Percentiles rank a stretch among this genome's conserved stretches.
phyloP scores from a whole-genome alignment of 805 yeast species.

The Priceomyces haplophilus region DNA sequence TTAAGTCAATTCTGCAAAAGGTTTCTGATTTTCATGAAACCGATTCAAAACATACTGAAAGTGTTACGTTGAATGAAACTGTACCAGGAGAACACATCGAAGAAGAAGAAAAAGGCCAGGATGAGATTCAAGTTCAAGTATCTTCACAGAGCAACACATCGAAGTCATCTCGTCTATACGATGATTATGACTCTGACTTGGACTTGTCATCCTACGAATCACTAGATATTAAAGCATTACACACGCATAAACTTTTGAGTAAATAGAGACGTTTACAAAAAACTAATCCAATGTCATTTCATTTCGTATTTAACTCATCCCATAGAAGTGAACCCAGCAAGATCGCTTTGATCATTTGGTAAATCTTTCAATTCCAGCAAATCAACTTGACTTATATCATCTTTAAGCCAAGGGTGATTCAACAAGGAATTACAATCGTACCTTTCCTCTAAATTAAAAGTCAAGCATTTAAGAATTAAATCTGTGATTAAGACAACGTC shows the following conservation, averaged over 20 bases:
- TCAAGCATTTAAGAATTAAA: conserved; percentile 50
- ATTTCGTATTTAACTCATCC: conserved; percentile 2
- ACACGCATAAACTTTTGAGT: conserved; percentile 10
- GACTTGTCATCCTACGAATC: conserved; percentile 21
- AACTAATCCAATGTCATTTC: background rate
- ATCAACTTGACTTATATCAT: conserved; percentile 12
- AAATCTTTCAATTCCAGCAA: conserved; percentile 17
- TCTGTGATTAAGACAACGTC: conserved; percentile 40
- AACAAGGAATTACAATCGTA: conserved; percentile 54
- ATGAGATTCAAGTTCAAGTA: too few species aligned
- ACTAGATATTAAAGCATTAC: conserved; percentile 8
- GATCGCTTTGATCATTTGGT: conserved; percentile 22
- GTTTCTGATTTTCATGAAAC: background rate
- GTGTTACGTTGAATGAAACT: too few species aligned
- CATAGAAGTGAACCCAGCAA: conserved; percentile 28
- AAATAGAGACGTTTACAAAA: background rate
- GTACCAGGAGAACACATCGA: background rate
- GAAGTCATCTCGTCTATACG: background rate
- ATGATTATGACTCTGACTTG: conserved; percentile 19
- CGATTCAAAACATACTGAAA: background rate
- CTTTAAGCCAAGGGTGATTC: conserved; percentile 50
- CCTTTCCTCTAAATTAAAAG: conserved; percentile 46
- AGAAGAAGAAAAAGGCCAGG: background rate
- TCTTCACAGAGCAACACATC: background rate
- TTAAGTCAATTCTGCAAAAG: background rate